phyloP scores from a whole-genome alignment of 2,329 filamentous ascomycete genomes.

The Trichoderma breve region DNA sequence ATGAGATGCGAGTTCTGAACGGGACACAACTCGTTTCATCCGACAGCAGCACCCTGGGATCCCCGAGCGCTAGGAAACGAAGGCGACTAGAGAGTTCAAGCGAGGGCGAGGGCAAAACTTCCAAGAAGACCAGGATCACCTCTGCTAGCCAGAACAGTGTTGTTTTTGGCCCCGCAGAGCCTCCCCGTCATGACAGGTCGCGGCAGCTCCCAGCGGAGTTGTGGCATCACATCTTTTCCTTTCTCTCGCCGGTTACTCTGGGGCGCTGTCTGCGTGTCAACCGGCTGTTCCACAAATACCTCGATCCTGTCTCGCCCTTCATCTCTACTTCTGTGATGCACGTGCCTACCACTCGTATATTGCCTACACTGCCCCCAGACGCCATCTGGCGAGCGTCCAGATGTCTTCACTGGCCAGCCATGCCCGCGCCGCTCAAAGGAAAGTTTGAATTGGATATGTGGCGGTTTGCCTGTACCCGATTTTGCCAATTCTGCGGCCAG shows the following conservation, averaged over 20 bases:
- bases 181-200: slow-evolving; percentile 16
- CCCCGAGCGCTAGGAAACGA: slow-evolving; percentile 13
- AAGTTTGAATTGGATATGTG: slow-evolving; percentile 75
- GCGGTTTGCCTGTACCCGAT: slow-evolving; percentile 60
- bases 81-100: not conserved
- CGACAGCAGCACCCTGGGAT: not conserved
- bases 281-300: slow-evolving; percentile 61
- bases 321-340: slow-evolving; percentile 22
- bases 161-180: not conserved
- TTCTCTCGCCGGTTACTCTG: slow-evolving; percentile 61
- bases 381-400: slow-evolving; percentile 70
- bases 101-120: not conserved
- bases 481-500: slow-evolving; percentile 67
- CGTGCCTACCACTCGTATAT: slow-evolving; percentile 25
- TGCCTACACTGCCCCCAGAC: slow-evolving; percentile 53
- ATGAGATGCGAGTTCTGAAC: not conserved
- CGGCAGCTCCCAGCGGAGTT: slow-evolving; percentile 55
- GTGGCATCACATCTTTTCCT: slow-evolving; percentile 70
- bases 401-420: slow-evolving; percentile 60
- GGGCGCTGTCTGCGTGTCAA: slow-evolving; percentile 66
- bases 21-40: not conserved
- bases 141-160: not conserved
- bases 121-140: slow-evolving; percentile 18
- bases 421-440: slow-evolving; percentile 65
- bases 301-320: slow-evolving; percentile 47